Evolutionary conservation across 129 eudicot genomes (phyloP).

Genomic region (Centrapalus pauciflorus): DNA sequence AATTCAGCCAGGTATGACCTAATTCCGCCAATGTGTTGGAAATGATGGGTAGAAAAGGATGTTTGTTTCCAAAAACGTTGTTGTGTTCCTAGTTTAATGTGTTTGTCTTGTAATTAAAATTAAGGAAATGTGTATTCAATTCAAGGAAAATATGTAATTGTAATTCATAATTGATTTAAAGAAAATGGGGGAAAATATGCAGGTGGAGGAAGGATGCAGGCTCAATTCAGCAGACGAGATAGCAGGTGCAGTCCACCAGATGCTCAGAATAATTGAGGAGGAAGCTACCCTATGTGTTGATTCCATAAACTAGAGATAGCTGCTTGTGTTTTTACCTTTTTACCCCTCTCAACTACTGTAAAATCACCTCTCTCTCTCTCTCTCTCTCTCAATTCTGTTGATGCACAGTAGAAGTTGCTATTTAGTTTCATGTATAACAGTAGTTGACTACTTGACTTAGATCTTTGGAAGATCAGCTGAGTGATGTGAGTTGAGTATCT

Average conservation of each 20-base stretch:
- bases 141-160: background rate
- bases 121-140: constrained; percentile 19
- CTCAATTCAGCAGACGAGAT: constrained; percentile 87
- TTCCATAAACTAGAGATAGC: constrained; percentile 38
- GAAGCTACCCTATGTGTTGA: constrained; percentile 52
- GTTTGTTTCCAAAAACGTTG: constrained; percentile 30
- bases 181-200: constrained; percentile 12
- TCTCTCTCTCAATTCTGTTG: constrained; percentile 8
- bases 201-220: constrained; percentile 98
- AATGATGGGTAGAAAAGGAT: constrained; percentile 38
- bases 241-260: constrained; percentile 92
- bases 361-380: constrained; percentile 20
- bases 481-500: constrained; percentile 24
- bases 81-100: constrained; percentile 20
- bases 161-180: background rate
- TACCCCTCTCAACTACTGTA: constrained; percentile 19
- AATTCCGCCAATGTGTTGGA: constrained; percentile 27
- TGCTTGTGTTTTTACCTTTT: constrained; percentile 25
- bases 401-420: constrained; percentile 21
- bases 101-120: constrained; percentile 6
- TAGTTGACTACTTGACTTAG: constrained; percentile 20
- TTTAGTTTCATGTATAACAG: constrained; percentile 9
- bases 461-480: constrained; percentile 5
- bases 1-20: constrained; percentile 22
- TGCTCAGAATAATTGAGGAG: constrained; percentile 94